These are phyloP conservation scores for Cichorium intybus DNA, from an alignment of 140 eudicot species.

Conservation along the genomic window DNA sequence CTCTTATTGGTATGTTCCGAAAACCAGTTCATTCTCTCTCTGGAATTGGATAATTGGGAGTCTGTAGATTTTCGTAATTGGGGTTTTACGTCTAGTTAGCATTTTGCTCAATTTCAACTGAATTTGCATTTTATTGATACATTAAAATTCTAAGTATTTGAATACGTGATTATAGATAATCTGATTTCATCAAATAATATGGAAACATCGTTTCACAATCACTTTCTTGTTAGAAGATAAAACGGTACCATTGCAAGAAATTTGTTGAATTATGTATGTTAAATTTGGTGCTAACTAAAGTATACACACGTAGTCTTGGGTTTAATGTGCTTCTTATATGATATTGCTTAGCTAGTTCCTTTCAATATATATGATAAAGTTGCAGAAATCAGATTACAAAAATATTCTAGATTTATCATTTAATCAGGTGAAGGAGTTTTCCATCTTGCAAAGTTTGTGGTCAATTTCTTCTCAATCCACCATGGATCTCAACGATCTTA, in stretches of 20 bases:
- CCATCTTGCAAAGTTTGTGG: neutral
- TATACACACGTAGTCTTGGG: no score
- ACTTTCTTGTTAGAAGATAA: neutral
- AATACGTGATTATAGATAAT: neutral
- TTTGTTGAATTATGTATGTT: no score
- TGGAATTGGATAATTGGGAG: neutral
- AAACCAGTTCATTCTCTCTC: neutral
- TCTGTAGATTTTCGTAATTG: neutral
- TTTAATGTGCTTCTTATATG: no score
- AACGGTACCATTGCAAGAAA: no score
- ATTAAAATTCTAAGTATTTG: no score
- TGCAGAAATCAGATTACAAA: no score
- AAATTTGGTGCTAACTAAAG: no score
- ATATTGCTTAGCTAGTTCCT: no score
- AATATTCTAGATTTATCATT: no score
- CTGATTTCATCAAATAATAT: neutral
- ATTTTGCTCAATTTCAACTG: neutral
- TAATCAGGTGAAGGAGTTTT: conserved; percentile 7
- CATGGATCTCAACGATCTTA: conserved; percentile 68
- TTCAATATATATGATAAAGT: no score
- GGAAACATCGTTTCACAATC: neutral
- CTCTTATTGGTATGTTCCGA: conserved; percentile 2
- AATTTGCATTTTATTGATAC: no score
- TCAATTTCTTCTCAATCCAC: conserved; percentile 1
- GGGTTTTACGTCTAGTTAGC: neutral